Percentiles rank a stretch among this genome's conserved stretches.
phyloP scores from a whole-genome alignment of 2,329 filamentous ascomycete genomes.

The Ascocoryne sarcoides region DNA sequence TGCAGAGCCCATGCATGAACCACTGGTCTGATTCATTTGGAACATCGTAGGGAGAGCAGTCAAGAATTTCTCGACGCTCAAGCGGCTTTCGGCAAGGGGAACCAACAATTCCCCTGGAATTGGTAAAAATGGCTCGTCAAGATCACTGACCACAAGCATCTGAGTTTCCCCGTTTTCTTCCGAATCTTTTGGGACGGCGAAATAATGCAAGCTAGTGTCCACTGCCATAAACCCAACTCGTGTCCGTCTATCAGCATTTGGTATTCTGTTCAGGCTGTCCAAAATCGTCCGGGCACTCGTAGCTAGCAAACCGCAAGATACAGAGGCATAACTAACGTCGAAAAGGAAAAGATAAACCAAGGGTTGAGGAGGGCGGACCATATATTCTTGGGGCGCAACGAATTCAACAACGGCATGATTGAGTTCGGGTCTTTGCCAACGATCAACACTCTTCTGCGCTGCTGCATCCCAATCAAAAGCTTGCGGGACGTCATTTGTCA shows the following conservation, averaged over 20 bases:
- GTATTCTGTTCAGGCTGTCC: conserved; percentile 92
- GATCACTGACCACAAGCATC: conserved; percentile 89
- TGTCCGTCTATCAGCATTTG: conserved; percentile 91
- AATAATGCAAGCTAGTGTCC: conserved; percentile 92
- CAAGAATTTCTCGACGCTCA: conserved; percentile 87
- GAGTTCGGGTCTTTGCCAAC: conserved; percentile 85
- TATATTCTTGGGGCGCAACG: conserved; percentile 96
- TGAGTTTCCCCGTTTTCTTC: conserved; percentile 77
- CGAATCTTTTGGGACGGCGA: conserved; percentile 81
- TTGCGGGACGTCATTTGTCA: conserved; percentile 98
- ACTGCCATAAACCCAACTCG: conserved; percentile 92
- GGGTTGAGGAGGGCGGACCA: conserved; percentile 94
- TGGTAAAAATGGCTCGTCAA: conserved; percentile 93
- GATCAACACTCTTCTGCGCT: conserved; percentile 80
- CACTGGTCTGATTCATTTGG: conserved; percentile 80
- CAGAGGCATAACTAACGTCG: conserved; percentile 84
- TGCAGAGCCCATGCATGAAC: conserved; percentile 91
- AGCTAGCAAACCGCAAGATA: conserved; percentile 83
- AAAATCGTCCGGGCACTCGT: conserved; percentile 89
- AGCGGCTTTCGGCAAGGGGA: conserved; percentile 76
- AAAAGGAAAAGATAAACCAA: conserved; percentile 93
- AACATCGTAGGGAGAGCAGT: conserved; percentile 93
- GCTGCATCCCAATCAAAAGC: conserved; percentile 97
- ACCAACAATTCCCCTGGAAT: conserved; percentile 88
- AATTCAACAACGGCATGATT: conserved; percentile 98